Percentiles rank a stretch among this genome's conserved stretches.
These are phyloP conservation scores for Rhizopogon salebrosus DNA, from an alignment of 768 basidiomycete species.

Conservation along the genomic window DNA sequence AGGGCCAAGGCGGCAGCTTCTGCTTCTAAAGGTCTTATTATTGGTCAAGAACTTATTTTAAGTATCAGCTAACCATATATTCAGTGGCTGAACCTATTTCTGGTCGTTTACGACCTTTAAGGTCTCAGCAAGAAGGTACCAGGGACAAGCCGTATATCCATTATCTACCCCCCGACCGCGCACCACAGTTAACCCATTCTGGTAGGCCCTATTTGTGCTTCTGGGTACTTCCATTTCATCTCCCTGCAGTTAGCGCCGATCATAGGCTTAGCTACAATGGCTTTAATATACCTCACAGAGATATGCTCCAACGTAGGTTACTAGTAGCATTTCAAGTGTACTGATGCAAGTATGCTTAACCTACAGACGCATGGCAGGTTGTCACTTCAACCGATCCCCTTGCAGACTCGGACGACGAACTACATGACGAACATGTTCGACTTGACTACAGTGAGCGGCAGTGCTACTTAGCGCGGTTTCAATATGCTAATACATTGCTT, in stretches of 20 bases:
- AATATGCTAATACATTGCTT: neutral
- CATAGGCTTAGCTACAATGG: conserved; percentile 6
- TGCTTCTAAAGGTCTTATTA: conserved; percentile 20
- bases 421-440: conserved; percentile 54
- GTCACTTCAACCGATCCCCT: conserved; percentile 60
- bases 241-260: conserved; percentile 12
- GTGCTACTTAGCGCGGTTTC: neutral
- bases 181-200: conserved; percentile 9
- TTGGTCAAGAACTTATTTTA: neutral
- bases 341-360: neutral
- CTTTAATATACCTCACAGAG: conserved; percentile 27
- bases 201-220: conserved; percentile 14
- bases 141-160: conserved; percentile 31
- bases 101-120: conserved; percentile 21
- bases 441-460: conserved; percentile 57
- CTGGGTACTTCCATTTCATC: neutral
- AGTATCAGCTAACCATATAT: neutral
- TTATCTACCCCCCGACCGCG: conserved; percentile 25
- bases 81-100: conserved; percentile 19
- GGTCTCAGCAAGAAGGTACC: conserved; percentile 16
- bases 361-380: conserved; percentile 69
- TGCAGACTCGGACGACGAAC: conserved; percentile 69
- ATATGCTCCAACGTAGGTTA: conserved; percentile 42
- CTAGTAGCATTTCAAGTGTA: neutral
- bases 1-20: conserved; percentile 37